These are phyloP conservation scores for Magnaporthiopsis incrustans DNA, from an alignment of 2,329 filamentous ascomycete genomes.

Conservation along the genomic window DNA sequence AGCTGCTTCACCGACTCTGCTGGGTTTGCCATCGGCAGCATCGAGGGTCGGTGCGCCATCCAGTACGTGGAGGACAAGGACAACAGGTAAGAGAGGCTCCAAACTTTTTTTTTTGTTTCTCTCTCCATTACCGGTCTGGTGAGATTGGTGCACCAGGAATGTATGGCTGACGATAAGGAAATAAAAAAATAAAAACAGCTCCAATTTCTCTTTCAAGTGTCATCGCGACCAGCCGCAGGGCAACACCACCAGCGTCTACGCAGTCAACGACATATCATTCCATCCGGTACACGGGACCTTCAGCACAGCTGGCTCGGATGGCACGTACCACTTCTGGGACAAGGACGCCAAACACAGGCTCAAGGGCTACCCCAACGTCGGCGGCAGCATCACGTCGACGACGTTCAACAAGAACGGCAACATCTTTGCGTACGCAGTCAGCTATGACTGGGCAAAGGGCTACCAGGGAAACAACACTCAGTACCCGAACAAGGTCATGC, in stretches of 20 bases:
- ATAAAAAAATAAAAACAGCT: conserved; percentile 32
- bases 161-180: background rate
- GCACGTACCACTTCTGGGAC: conserved; percentile 96
- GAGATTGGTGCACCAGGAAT: background rate
- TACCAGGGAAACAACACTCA: conserved; percentile 74
- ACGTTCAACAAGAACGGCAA: conserved; percentile 82
- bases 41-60: conserved; percentile 94
- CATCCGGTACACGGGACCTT: conserved; percentile 97
- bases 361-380: conserved; percentile 79
- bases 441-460: conserved; percentile 98
- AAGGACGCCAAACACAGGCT: conserved; percentile 83
- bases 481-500: conserved; percentile 73
- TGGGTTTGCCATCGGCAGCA: conserved; percentile 91
- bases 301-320: conserved; percentile 89
- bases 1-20: conserved; percentile 89
- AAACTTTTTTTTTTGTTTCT: background rate
- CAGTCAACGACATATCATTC: conserved; percentile 96
- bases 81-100: conserved; percentile 44
- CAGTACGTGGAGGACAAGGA: conserved; percentile 98
- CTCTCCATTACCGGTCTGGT: background rate
- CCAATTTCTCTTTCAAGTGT: conserved; percentile 99
- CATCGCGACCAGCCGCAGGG: conserved; percentile 74
- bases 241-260: conserved; percentile 81
- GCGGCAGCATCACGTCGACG: conserved; percentile 81
- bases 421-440: conserved; percentile 83